Base-by-base conservation (phyloP, 495 filamentous ascomycete genomes). In the Xylaria palmicola region DNA sequence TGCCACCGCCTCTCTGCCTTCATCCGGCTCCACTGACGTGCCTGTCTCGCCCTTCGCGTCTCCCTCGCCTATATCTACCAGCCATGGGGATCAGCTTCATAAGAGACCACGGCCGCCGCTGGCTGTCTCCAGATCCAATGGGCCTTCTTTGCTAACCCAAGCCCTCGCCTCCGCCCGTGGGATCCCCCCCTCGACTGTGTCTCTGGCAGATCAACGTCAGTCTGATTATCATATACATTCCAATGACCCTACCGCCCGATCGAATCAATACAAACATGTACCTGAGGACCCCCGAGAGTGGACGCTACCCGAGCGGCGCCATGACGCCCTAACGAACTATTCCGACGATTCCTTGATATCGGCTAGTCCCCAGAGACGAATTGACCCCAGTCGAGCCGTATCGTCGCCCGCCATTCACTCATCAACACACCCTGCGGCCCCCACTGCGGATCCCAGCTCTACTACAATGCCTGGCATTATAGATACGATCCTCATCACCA, bases 91-190 rank as follows among this genome's bases (percentile, higher is more conserved):
- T 63, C 70, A 73, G 57, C 62, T 60, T 36, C 73, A 78, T 75
- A 81, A 78, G 73, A 79, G 78, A 65, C 67, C 75, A 55, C 66
- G 77, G 57, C 72, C 71, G 66, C 75, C 75, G 66, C 60, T 73
- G 44, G 68, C 65, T 59, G 65, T 64, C 59, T 72, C 75, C 57
- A 72, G 77, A 59, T 66, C 69, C 54, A 73, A 70, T 65, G 79
- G 77, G 51, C 74, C 77, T 56, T 81, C 79, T 52, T 63, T 81
- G 64, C 76, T 81, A 64, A 76, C 78, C 54, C 75, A 81, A 70
- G 79, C 78, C 70, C 72, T 81, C 61, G 79, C 79, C 66, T 78
- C 76, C 72, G 79, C 79, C 63, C 79, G 79, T 68, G 79, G 79
- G 64, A 80, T 81, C 41, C 70, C 62, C 13, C 45, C 57, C 36